Conservation (phyloP, 2,329 filamentous ascomycete species). For the Sclerotinia trifoliorum region DNA sequence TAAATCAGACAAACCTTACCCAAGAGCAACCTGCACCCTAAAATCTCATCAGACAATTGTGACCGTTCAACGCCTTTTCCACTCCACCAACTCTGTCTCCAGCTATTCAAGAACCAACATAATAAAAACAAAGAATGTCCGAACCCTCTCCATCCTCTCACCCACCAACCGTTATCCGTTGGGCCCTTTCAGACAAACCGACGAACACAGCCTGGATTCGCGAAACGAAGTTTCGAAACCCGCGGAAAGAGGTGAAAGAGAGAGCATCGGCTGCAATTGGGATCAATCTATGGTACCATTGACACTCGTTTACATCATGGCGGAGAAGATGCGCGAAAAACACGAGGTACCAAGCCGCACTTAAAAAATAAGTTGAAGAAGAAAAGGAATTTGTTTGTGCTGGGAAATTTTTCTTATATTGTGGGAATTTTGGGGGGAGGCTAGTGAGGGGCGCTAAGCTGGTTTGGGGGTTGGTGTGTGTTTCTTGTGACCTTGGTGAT, state of each 20-base stretch:
- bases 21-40: neutral
- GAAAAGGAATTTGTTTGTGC: neutral
- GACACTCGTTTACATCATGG: conserved; percentile 41
- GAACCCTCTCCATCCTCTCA: conserved; percentile 47
- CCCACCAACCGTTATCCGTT: conserved; percentile 30
- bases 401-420: conserved; percentile 1
- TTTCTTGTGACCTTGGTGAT: no score
- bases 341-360: conserved; percentile 38
- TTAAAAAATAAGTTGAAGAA: conserved; percentile 26
- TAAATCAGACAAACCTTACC: neutral
- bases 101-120: neutral
- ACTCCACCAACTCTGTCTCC: neutral
- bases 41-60: neutral
- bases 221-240: conserved; percentile 35
- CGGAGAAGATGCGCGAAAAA: conserved; percentile 4
- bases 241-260: conserved; percentile 45
- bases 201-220: conserved; percentile 20
- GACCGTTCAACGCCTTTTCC: neutral
- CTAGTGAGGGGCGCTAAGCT: neutral
- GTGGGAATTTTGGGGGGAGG: neutral
- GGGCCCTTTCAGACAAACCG: conserved; percentile 37
- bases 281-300: conserved; percentile 43
- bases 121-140: conserved; percentile 47
- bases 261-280: conserved; percentile 69
- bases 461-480: neutral